phyloP scores from a whole-genome alignment of 2,329 filamentous ascomycete species.

The Dryadomyces sulphureus region DNA sequence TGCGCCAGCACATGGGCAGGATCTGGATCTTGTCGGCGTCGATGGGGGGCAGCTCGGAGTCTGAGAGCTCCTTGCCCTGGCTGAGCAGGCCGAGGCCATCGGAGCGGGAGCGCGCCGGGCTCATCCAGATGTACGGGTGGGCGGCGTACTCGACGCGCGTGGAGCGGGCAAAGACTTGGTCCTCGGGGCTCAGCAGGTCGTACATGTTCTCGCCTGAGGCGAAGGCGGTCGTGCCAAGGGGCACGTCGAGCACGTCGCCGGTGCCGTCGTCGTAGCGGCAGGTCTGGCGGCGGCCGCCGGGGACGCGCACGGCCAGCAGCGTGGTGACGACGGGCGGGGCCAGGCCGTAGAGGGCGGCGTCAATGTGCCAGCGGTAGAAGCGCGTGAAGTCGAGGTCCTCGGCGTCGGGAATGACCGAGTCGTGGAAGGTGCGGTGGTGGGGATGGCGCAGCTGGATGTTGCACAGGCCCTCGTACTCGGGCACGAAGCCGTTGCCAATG shows the following conservation, averaged over 20 bases:
- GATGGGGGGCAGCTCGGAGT: slow-evolving; percentile 46
- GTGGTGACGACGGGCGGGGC: slow-evolving; percentile 62
- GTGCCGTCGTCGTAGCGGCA: slow-evolving; percentile 61
- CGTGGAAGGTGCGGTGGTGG: slow-evolving; percentile 65
- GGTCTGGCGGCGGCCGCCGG: slow-evolving; percentile 35
- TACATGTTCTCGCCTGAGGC: slow-evolving; percentile 59
- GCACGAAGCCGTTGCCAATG: slow-evolving; percentile 60
- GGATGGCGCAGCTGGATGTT: slow-evolving; percentile 58
- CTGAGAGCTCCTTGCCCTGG: slow-evolving; percentile 34
- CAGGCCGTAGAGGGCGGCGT: slow-evolving; percentile 61
- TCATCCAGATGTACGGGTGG: slow-evolving; percentile 77
- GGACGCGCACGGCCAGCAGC: slow-evolving; percentile 59
- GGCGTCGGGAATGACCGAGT: slow-evolving; percentile 39
- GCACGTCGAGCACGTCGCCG: slow-evolving; percentile 49
- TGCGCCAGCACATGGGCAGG: slow-evolving; percentile 65
- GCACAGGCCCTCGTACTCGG: slow-evolving; percentile 54
- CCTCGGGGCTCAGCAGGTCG: slow-evolving; percentile 46
- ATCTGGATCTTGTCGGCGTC: slow-evolving; percentile 53
- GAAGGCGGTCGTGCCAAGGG: slow-evolving; percentile 65
- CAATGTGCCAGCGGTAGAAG: slow-evolving; percentile 71
- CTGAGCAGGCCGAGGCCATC: slow-evolving; percentile 59
- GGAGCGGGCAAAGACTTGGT: slow-evolving; percentile 51
- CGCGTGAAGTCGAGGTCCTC: slow-evolving; percentile 35
- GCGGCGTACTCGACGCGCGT: slow-evolving; percentile 61
- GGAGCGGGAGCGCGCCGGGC: slow-evolving; percentile 46